Evolutionary conservation across 805 yeast genomes (phyloP), one percentile per base, ranked within the genome.

Genomic region (Suhomyces prunicola): DNA sequence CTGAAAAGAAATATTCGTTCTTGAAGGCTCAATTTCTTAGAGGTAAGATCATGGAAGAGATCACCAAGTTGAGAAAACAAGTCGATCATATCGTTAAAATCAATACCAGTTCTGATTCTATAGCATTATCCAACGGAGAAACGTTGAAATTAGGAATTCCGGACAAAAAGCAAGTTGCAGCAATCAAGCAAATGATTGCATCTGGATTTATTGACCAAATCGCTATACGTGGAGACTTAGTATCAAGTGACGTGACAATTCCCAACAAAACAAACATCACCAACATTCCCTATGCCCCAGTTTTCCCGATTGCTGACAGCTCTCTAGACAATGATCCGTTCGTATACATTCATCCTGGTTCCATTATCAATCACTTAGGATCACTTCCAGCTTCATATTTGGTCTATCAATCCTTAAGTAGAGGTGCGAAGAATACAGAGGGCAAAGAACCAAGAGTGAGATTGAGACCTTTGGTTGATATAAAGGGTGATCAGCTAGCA

Each of bases 181-280:
- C 94, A 0, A 69, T 94, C 56, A 92, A 90, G 63, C 99, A 94
- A 70, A 92, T 94, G 84, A 77, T 93, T 3, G 82, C 97, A 5
- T 86, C 97, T 0, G 99, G 98, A 0, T 94, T 88, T 62, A 78
- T 94, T 40, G 99, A 94, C 67, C 96, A 89, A 64, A 80, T 93
- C 22, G 96, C 96, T 1, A 81, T 90, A 13, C 78, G 98, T 56
- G 92, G 90, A 1, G 97, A 92, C 63, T 60, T 84, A 31, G 70
- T 84, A 6, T 84, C 88, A 17, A 74, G 84, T 1, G 96, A 88
- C 17, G 76, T 83, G 6, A 74, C 70, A 46, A 69, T 86, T 3
- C 73, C 86, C 1, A 87, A 86, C 55, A 84, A 79, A 49, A 74
- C 86, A 4, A 75, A 72, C 42, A 77, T 86, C 40, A 79, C 76